Percentiles rank a stretch among this genome's conserved stretches.
Evolutionary conservation across 768 basidiomycete species (phyloP).

Genomic region (Agaricus blazei): DNA sequence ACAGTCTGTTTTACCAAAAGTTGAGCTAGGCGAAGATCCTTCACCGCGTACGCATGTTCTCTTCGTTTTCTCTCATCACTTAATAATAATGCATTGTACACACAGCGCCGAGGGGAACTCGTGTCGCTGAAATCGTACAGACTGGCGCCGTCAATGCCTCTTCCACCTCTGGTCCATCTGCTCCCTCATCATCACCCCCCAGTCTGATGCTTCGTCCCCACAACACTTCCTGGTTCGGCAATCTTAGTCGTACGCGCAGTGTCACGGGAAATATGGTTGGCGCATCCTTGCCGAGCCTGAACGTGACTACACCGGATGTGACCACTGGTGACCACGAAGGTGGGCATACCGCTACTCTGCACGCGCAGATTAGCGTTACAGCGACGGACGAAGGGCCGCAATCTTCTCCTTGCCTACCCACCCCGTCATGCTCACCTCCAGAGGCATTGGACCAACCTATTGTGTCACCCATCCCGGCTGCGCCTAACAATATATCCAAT

Average conservation of each 20-base stretch:
- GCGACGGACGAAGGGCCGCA: background rate
- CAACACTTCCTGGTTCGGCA: constrained; percentile 1
- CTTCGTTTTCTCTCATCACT: background rate
- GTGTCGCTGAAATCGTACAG: background rate
- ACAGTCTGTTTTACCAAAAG: background rate
- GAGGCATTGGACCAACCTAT: background rate
- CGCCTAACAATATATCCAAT: background rate
- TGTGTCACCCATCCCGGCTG: background rate
- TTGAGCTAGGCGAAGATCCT: background rate
- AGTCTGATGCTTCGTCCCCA: background rate
- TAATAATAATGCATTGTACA: background rate
- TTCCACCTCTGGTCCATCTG: background rate
- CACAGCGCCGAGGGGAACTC: background rate
- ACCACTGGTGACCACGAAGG: background rate
- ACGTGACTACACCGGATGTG: background rate
- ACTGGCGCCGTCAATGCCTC: background rate
- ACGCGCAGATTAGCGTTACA: background rate
- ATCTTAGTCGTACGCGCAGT: background rate
- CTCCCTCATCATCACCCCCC: background rate
- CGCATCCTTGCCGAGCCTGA: background rate
- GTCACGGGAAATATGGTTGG: background rate
- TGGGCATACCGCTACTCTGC: background rate
- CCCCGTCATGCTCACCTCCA: background rate
- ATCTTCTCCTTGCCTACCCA: background rate
- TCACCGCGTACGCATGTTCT: background rate